Conservation (phyloP, 176 grass and related monocot genomes). For the Musa schizocarpa region DNA sequence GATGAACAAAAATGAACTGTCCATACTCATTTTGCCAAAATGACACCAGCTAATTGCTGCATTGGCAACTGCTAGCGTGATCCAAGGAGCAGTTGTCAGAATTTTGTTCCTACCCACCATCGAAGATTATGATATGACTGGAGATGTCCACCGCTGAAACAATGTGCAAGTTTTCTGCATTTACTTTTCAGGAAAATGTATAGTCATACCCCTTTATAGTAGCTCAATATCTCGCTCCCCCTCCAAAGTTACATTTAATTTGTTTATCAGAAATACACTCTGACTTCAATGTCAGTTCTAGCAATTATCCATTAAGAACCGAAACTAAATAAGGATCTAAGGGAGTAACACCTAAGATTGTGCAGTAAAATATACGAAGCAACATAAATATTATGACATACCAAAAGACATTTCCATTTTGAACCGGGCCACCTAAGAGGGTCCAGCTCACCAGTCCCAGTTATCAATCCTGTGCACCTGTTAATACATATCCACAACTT, state of each 20-base stretch:
- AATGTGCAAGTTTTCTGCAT: neutral
- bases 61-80: no score
- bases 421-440: slow-evolving; percentile 61
- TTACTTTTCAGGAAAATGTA: neutral
- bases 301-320: neutral
- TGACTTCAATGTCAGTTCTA: no score
- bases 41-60: no score
- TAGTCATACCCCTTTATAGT: no score
- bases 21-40: no score
- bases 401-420: slow-evolving; percentile 91
- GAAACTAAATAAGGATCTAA: neutral
- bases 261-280: no score
- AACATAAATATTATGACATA: slow-evolving; percentile 22
- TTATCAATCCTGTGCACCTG: slow-evolving; percentile 64
- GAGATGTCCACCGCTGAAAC: neutral
- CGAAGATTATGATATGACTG: neutral
- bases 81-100: no score
- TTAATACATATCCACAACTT: neutral
- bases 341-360: neutral
- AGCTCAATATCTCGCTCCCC: no score
- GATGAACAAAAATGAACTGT: no score
- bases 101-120: no score
- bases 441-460: slow-evolving; percentile 51
- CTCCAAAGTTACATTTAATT: no score
- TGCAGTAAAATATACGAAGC: neutral